These are phyloP conservation scores for Pseudogymnoascus sp. DNA, from an alignment of 2,329 filamentous ascomycete species.

Conservation along the genomic window DNA sequence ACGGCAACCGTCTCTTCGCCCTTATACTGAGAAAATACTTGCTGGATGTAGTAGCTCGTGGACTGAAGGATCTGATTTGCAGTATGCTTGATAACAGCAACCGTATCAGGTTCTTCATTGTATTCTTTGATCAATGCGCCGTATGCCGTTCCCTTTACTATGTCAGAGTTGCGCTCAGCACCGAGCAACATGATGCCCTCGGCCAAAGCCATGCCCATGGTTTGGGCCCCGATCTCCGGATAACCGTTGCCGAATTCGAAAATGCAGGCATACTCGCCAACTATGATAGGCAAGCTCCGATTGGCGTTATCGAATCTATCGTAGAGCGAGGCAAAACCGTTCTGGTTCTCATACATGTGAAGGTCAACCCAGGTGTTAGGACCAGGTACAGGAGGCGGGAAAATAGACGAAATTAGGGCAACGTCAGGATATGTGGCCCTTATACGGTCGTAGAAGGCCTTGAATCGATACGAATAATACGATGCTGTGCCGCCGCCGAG, in stretches of 20 bases:
- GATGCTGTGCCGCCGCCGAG: conserved; percentile 25
- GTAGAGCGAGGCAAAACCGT: neutral
- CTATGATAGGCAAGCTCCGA: neutral
- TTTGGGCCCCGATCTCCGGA: neutral
- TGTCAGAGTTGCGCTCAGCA: conserved; percentile 28
- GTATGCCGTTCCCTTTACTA: conserved; percentile 30
- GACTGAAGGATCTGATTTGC: conserved; percentile 16
- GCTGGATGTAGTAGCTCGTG: conserved; percentile 21
- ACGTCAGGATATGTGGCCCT: conserved; percentile 8
- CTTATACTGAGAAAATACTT: conserved; percentile 19
- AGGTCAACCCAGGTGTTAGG: neutral
- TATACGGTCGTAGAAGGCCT: conserved; percentile 3
- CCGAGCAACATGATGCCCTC: conserved; percentile 20
- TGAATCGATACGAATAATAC: conserved; percentile 9
- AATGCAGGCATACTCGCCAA: neutral
- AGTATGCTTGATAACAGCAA: conserved; percentile 19
- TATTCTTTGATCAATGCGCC: conserved; percentile 30
- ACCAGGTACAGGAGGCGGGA: neutral
- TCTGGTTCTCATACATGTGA: neutral
- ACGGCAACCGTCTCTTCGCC: conserved; percentile 19
- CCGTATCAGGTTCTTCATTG: conserved; percentile 21
- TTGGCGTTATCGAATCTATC: neutral
- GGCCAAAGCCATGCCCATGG: conserved; percentile 11
- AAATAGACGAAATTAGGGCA: neutral
- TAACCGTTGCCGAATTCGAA: neutral